Evolutionary conservation across 2,329 filamentous ascomycete species (phyloP).

Genomic region (Pyrenophora teres): DNA sequence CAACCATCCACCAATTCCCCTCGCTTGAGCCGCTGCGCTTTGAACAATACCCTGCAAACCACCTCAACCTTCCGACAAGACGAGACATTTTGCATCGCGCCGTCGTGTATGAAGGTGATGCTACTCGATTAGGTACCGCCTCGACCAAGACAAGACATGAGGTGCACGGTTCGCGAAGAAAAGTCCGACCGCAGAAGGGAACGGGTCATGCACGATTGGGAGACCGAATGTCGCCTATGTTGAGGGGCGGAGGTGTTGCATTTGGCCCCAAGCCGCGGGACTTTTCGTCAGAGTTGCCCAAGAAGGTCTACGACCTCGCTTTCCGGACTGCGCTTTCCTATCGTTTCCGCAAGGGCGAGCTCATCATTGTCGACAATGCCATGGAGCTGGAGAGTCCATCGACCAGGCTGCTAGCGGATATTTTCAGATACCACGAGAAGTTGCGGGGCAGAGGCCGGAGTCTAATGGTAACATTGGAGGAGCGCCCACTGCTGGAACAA

Average conservation of each 20-base stretch:
- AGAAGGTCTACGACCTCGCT: constrained; percentile 92
- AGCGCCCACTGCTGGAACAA: constrained; percentile 61
- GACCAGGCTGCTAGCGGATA: constrained; percentile 65
- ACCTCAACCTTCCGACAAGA: constrained; percentile 84
- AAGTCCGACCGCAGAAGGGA: constrained; percentile 87
- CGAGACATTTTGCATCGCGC: constrained; percentile 92
- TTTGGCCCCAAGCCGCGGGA: constrained; percentile 92
- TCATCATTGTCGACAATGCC: constrained; percentile 81
- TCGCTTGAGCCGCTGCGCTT: constrained; percentile 81
- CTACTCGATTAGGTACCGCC: constrained; percentile 78
- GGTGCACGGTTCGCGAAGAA: constrained; percentile 80
- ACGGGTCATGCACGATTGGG: constrained; percentile 79
- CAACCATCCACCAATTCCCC: constrained; percentile 90
- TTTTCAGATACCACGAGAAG: constrained; percentile 71
- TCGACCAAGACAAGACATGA: constrained; percentile 64
- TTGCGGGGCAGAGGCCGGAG: constrained; percentile 34
- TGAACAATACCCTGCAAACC: constrained; percentile 76
- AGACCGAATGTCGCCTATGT: constrained; percentile 78
- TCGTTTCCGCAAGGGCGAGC: constrained; percentile 82
- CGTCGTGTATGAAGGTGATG: constrained; percentile 89
- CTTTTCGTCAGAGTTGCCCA: constrained; percentile 80
- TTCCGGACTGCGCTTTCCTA: constrained; percentile 95
- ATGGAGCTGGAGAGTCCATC: constrained; percentile 71
- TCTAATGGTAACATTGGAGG: constrained; percentile 36
- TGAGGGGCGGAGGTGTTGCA: constrained; percentile 82